Percentiles rank a stretch among this genome's conserved stretches.
Conservation (phyloP, 495 filamentous ascomycete genomes). For the Xylaria venustula region DNA sequence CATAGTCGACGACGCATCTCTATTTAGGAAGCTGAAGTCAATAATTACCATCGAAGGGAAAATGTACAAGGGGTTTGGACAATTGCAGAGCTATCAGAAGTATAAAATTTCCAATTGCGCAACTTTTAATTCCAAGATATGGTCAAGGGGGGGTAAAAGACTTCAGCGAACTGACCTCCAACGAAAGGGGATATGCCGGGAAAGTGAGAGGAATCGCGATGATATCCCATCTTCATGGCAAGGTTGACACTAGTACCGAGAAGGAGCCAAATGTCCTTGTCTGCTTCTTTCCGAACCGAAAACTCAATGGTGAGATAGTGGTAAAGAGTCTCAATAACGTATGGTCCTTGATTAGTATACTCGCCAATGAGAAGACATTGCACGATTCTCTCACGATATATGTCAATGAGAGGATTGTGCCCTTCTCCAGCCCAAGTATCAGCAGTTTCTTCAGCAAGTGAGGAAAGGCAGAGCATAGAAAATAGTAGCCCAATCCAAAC, state of each 20-base stretch:
- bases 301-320: constrained; percentile 37
- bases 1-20: constrained; percentile 44
- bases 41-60: no score
- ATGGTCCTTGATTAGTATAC: constrained; percentile 40
- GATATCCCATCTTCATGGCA: constrained; percentile 40
- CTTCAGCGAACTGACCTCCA: no score
- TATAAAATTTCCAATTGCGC: no score
- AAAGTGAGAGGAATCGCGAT: constrained; percentile 38
- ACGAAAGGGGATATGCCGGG: constrained; percentile 34
- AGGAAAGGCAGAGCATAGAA: constrained; percentile 28
- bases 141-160: no score
- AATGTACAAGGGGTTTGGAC: no score
- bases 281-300: constrained; percentile 26
- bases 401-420: not conserved
- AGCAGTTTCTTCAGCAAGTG: not conserved
- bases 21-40: no score
- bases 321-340: constrained; percentile 41
- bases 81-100: no score
- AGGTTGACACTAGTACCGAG: constrained; percentile 34
- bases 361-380: constrained; percentile 38
- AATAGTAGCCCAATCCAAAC: constrained; percentile 36
- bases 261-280: constrained; percentile 36
- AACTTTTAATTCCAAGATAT: no score
- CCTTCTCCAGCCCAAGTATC: not conserved
- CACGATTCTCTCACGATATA: constrained; percentile 24